Evolutionary conservation across 1,284 basidiomycete species (phyloP).

Genomic region (Ceratobasidium sp.): DNA sequence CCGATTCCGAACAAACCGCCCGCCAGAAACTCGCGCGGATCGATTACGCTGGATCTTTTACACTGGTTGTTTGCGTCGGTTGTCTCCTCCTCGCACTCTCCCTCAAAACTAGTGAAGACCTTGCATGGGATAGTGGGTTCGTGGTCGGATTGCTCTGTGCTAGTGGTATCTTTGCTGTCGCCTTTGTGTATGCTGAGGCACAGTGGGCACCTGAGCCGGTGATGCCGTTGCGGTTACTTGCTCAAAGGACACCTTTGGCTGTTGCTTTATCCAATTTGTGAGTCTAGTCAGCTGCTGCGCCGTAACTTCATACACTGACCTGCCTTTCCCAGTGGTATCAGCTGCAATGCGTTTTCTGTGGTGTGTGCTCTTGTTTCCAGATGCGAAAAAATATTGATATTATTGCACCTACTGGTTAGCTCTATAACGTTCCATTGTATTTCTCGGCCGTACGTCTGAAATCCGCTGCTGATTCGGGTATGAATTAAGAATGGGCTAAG

Average conservation of each 20-base stretch:
- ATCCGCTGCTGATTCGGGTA: conserved; percentile 79
- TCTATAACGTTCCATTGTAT: conserved; percentile 90
- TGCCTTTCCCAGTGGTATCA: conserved; percentile 62
- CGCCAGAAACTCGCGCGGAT: conserved; percentile 79
- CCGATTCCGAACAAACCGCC: conserved; percentile 68
- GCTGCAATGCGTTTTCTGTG: conserved; percentile 82
- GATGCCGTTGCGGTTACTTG: conserved; percentile 84
- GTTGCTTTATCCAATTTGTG: conserved; percentile 83
- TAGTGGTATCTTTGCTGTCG: conserved; percentile 66
- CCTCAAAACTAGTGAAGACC: conserved; percentile 83
- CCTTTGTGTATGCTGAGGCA: conserved; percentile 82
- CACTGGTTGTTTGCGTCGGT: conserved; percentile 81
- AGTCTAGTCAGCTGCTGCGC: conserved; percentile 51
- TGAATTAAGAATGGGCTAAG: conserved; percentile 51
- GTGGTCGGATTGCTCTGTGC: conserved; percentile 74
- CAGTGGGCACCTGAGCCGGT: conserved; percentile 82
- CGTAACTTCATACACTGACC: not conserved
- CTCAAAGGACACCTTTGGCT: conserved; percentile 80
- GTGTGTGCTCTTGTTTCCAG: conserved; percentile 62
- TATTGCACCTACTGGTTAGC: conserved; percentile 54
- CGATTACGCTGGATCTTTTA: conserved; percentile 84
- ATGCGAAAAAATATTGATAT: not conserved
- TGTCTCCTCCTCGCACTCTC: conserved; percentile 81
- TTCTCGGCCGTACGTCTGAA: conserved; percentile 87
- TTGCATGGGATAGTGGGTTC: conserved; percentile 79